A percentile compares a stretch with the other conserved stretches of the same genome.
phyloP scores from a whole-genome alignment of 371 early-diverging fungal genomes.

The Cokeromyces recurvatus region DNA sequence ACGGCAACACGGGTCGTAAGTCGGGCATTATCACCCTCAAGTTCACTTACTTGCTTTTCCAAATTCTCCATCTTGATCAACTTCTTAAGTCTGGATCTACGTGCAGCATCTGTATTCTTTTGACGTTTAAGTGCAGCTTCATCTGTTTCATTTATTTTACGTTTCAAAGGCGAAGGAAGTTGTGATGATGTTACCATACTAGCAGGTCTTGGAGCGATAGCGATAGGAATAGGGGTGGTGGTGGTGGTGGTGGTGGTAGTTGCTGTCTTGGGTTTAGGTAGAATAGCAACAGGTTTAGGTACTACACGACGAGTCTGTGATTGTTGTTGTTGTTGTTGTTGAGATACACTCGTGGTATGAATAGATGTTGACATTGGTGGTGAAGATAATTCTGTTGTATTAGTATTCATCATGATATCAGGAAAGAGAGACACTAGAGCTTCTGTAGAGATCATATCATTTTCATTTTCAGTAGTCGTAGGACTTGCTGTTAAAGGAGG shows the following conservation, averaged over 20 bases:
- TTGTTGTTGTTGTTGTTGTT: neutral
- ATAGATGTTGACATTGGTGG: neutral
- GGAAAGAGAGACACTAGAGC: conserved; percentile 21
- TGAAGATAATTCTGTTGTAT: neutral
- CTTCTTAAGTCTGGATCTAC: conserved; percentile 89
- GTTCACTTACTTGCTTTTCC: conserved; percentile 69
- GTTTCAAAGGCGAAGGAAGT: conserved; percentile 3
- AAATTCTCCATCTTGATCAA: conserved; percentile 78
- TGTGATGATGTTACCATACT: neutral
- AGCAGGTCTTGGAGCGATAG: conserved; percentile 11
- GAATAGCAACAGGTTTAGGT: conserved; percentile 15
- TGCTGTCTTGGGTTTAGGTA: conserved; percentile 17
- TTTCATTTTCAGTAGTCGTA: conserved; percentile 2
- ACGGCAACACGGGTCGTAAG: conserved; percentile 69
- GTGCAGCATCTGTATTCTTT: conserved; percentile 93
- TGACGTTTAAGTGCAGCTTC: conserved; percentile 72
- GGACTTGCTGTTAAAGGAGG: conserved; percentile 23
- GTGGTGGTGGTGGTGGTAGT: neutral
- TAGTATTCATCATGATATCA: conserved; percentile 10
- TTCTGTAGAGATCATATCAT: conserved; percentile 3
- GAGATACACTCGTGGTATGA: too few species aligned
- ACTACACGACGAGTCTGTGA: conserved; percentile 8
- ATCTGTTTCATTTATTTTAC: conserved; percentile 33
- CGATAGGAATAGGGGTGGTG: neutral
- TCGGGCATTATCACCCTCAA: conserved; percentile 72